Evolutionary conservation across 768 basidiomycete species (phyloP), one percentile per base, ranked within the genome.

Genomic region (Neoboletus magnificus): DNA sequence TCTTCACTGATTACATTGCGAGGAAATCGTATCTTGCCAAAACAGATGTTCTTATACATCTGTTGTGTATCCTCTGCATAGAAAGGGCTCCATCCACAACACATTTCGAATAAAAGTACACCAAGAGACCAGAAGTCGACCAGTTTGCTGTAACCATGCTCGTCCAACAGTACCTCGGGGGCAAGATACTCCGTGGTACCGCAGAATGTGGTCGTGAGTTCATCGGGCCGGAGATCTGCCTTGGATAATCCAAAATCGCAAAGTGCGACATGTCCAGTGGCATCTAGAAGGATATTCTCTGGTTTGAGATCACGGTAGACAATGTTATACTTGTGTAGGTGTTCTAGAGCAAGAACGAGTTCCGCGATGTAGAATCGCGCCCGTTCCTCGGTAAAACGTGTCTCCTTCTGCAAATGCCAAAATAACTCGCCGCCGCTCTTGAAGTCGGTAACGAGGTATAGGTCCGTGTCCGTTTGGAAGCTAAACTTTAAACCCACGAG

Each of bases 11-110:
- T 98, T 33, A 98, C 95, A 50, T 90, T 95, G 66, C 93, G 89
- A 5, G 97, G 97, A 77, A 98, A 98, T 50, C 94, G 81, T 68
- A 98, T 98, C 81, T 98, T 98, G 56, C 97, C 97, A 72, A 98
- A 99, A 70, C 95, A 97, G 62, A 92, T 93, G 74, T 91, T 93
- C 79, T 94, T 94, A 78, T 99, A 99, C 97, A 99, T 99, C 74
- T 96, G 92, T 71, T 99, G 96, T 5, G 93, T 97, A 68, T 99
- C 97, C 66, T 99, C 97, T 18, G 96, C 95, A 66, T 98, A 99
- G 76, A 98, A 99, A 40, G 97, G 97, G 68, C 91, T 93, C 97
- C 97, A 98, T 7, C 97, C 97, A 63, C 97, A 99, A 66, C 97
- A 98, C 97, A 99, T 99, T 75, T 99, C 97, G 69, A 98, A 99